These are phyloP conservation scores for Populus hybrid DNA, from an alignment of 441 rosid species.

Conservation along the genomic window DNA sequence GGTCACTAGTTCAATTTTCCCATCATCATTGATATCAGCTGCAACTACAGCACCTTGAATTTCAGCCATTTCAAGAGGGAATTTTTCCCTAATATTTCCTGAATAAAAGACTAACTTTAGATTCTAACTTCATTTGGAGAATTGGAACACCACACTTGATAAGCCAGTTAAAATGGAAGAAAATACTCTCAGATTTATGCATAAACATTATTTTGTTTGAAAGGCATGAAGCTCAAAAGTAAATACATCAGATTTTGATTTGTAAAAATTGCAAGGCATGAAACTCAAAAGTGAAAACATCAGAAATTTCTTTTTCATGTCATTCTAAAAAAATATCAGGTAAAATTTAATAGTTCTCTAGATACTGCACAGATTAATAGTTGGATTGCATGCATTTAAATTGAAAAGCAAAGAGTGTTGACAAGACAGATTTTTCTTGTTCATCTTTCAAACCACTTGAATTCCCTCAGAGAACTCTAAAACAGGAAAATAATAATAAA, in stretches of 20 bases:
- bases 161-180: background rate
- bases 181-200: background rate
- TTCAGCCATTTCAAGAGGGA: slow-evolving; percentile 99
- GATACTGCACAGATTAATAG: background rate
- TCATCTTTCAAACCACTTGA: background rate
- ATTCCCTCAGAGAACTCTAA: background rate
- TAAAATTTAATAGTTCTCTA: background rate
- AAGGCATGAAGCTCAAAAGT: background rate
- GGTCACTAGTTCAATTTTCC: slow-evolving; percentile 94
- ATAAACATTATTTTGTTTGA: background rate
- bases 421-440: background rate
- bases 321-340: background rate
- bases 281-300: background rate
- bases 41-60: slow-evolving; percentile 96
- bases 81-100: slow-evolving; percentile 82
- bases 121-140: background rate
- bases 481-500: background rate
- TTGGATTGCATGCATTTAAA: background rate
- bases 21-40: slow-evolving; percentile 99
- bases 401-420: background rate
- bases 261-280: background rate
- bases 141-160: background rate
- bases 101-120: slow-evolving; percentile 13
- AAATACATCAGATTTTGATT: background rate
- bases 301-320: background rate